Conservation (phyloP, 768 basidiomycete genomes). For the Boletus speciosus region DNA sequence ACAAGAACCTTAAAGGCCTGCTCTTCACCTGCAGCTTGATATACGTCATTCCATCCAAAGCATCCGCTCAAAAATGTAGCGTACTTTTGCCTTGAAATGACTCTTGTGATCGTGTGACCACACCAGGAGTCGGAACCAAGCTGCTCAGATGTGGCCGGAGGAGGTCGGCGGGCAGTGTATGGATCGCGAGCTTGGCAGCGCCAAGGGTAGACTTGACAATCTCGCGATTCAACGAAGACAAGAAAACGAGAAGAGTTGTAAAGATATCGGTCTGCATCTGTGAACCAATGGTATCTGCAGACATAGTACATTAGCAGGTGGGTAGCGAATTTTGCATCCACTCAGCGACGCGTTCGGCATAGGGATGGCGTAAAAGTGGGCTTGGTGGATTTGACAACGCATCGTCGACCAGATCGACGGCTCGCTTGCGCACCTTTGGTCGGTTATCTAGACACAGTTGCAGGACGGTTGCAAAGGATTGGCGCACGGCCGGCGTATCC, state of each 20-base stretch:
- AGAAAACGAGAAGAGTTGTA: conserved; percentile 82
- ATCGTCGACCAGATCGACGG: conserved; percentile 80
- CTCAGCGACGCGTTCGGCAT: conserved; percentile 73
- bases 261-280: conserved; percentile 82
- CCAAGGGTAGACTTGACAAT: conserved; percentile 97
- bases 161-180: conserved; percentile 70
- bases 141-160: conserved; percentile 72
- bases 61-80: conserved; percentile 97
- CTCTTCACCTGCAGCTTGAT: conserved; percentile 68
- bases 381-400: conserved; percentile 73
- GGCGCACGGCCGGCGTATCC: conserved; percentile 63
- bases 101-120: conserved; percentile 99
- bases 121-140: conserved; percentile 75
- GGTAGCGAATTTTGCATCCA: conserved; percentile 67
- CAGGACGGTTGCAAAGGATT: conserved; percentile 81
- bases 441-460: conserved; percentile 82
- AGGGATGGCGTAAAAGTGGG: conserved; percentile 80
- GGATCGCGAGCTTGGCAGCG: conserved; percentile 89
- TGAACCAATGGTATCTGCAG: conserved; percentile 60
- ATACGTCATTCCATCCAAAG: conserved; percentile 84
- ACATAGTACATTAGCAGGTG: background rate
- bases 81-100: conserved; percentile 95
- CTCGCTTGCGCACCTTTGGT: conserved; percentile 91
- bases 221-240: conserved; percentile 92
- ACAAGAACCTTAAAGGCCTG: conserved; percentile 85